Conservation (phyloP, 441 rosid species). For the Corymbia citriodora region DNA sequence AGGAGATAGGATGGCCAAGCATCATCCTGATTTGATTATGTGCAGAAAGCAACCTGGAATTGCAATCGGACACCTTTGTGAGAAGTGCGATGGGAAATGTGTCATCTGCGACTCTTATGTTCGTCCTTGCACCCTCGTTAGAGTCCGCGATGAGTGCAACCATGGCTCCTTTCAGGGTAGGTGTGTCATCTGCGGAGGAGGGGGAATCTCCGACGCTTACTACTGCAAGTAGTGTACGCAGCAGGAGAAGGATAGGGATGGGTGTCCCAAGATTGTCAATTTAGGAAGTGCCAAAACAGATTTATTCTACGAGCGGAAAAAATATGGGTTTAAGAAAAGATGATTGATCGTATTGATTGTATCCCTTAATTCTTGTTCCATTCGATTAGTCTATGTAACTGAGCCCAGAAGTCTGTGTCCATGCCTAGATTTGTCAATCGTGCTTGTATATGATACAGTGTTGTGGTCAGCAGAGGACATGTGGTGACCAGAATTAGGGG, state of each 20-base stretch:
- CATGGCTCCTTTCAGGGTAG: conserved; percentile 89
- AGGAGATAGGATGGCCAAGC: conserved; percentile 42
- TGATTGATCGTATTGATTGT: conserved; percentile 3
- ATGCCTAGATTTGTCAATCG: not conserved
- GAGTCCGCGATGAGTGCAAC: conserved; percentile 90
- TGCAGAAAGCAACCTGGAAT: conserved; percentile 90
- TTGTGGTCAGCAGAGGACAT: not conserved
- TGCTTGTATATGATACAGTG: not conserved
- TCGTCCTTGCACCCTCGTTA: conserved; percentile 91
- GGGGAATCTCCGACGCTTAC: conserved; percentile 85
- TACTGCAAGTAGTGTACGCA: conserved; percentile 87
- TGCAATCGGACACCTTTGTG: conserved; percentile 79
- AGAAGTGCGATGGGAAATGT: conserved; percentile 85
- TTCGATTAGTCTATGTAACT: not conserved
- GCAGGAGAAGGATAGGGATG: conserved; percentile 90
- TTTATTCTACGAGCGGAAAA: conserved; percentile 78
- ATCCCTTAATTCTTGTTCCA: not conserved
- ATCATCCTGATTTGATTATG: conserved; percentile 93
- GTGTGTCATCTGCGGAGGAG: conserved; percentile 86
- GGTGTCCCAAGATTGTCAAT: conserved; percentile 82
- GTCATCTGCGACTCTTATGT: conserved; percentile 81
- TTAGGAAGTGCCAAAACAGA: conserved; percentile 85
- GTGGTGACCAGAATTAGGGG: too few species aligned
- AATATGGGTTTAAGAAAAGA: conserved; percentile 75
- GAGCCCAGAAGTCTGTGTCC: not conserved